phyloP scores from a whole-genome alignment of 768 basidiomycete species.

The Royoungia palumana region DNA sequence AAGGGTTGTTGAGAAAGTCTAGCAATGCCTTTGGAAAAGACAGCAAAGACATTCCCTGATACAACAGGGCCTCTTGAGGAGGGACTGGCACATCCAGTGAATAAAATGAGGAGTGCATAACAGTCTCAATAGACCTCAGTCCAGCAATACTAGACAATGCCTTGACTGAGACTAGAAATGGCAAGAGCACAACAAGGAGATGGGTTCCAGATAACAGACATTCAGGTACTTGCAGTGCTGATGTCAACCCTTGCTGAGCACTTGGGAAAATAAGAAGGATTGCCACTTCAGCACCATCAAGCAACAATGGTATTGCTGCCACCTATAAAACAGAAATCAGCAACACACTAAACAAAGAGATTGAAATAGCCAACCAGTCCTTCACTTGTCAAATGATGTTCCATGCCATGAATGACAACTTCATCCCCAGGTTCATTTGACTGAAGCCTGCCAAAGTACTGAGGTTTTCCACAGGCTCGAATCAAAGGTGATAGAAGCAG shows the following conservation, averaged over 20 bases:
- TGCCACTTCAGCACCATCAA: slow-evolving; percentile 49
- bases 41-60: slow-evolving; percentile 33
- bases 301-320: slow-evolving; percentile 43
- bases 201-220: slow-evolving; percentile 13
- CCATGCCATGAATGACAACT: slow-evolving; percentile 39
- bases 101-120: slow-evolving; percentile 3
- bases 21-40: slow-evolving; percentile 47
- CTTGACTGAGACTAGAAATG: slow-evolving; percentile 20
- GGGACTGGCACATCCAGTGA: background rate
- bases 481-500: slow-evolving; percentile 46
- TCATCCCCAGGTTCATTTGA: slow-evolving; percentile 40
- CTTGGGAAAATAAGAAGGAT: slow-evolving; percentile 55
- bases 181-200: slow-evolving; percentile 27
- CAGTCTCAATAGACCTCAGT: slow-evolving; percentile 9
- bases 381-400: slow-evolving; percentile 44
- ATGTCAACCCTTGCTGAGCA: slow-evolving; percentile 32
- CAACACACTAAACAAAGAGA: background rate
- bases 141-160: slow-evolving; percentile 14
- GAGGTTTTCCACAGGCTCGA: slow-evolving; percentile 44
- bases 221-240: slow-evolving; percentile 41
- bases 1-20: slow-evolving; percentile 41
- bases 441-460: slow-evolving; percentile 53
- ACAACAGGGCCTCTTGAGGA: slow-evolving; percentile 13
- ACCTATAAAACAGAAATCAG: slow-evolving; percentile 35
- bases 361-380: slow-evolving; percentile 40